Evolutionary conservation across 2,329 filamentous ascomycete species (phyloP), one percentile per base, ranked within the genome.

Genomic region (Ceratocystis variospora): DNA sequence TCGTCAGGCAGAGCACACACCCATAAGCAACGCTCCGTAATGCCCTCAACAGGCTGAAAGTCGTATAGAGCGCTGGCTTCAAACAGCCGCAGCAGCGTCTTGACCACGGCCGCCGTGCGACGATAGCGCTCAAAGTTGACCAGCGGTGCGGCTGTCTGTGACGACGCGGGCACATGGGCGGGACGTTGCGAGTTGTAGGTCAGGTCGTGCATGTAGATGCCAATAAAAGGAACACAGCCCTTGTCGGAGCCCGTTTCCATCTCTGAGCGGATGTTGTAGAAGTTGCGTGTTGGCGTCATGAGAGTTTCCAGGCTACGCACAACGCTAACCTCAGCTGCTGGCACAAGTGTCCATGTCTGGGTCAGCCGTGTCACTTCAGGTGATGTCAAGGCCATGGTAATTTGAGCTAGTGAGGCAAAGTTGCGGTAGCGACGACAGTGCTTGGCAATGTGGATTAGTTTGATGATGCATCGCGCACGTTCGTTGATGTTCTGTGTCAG

Each of bases 81-180:
- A 8, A 94, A 79, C n/a, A 94, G 78, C 25, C 89, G 81, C 50
- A 93, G 77, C 48, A 94, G 77, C 62, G 87, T 90, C 79, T 94
- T 94, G 70, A 93, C 86, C 48, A 92, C 87, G 0, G 82, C 81
- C 2, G 89, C 89, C 31, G 87, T 86, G 41, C 84, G 87, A 68
- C 90, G 87, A 71, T 88, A 90, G 67, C 88, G 82, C 77, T 93
- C 89, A 76, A 94, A 94, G 74, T 94, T 94, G 71, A 94, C 83
- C 57, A 94, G 78, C 15, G 86, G 85, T 68, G 88, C 82, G 4
- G 83, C 83, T 0, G 79, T 82, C 22, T 84, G 84, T 2, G 84
- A 87, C 71, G 81, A 83, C 1, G 85, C 84, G 55, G 55, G 12
- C 70, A 92, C 86, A 73, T 89, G 86, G 1, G 87, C 85, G 1